Evolutionary conservation across 805 yeast genomes (phyloP).

Genomic region (Naumovozyma baii): DNA sequence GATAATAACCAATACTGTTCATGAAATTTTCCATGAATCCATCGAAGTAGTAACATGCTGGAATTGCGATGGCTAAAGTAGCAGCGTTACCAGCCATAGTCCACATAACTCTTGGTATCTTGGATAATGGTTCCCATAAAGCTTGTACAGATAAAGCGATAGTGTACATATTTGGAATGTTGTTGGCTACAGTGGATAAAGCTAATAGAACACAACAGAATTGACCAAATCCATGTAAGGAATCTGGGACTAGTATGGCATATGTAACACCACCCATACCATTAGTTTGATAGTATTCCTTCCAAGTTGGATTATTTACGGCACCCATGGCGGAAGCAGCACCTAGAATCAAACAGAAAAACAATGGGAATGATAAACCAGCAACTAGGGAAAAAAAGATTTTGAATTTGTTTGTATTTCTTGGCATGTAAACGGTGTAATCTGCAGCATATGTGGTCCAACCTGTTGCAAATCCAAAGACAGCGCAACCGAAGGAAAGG

Average conservation of each 20-base stretch:
- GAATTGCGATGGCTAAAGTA: conserved; percentile 79
- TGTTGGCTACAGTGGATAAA: conserved; percentile 80
- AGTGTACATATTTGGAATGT: conserved; percentile 90
- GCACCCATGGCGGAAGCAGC: conserved; percentile 77
- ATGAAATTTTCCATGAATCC: conserved; percentile 74
- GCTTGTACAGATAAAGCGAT: conserved; percentile 81
- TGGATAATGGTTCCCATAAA: conserved; percentile 62
- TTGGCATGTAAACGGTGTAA: conserved; percentile 80
- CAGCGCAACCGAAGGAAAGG: conserved; percentile 70
- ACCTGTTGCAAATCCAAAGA: conserved; percentile 86
- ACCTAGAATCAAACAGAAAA: conserved; percentile 70
- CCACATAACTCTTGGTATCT: conserved; percentile 79
- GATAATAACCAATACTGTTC: conserved; percentile 86
- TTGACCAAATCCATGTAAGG: conserved; percentile 82
- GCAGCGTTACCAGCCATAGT: conserved; percentile 64
- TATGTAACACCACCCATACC: conserved; percentile 77
- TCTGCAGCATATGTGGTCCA: conserved; percentile 93
- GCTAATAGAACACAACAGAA: conserved; percentile 81
- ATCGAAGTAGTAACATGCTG: conserved; percentile 70
- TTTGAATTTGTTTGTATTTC: conserved; percentile 45
- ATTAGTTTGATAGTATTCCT: conserved; percentile 40
- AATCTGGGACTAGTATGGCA: conserved; percentile 65
- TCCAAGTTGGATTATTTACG: conserved; percentile 37
- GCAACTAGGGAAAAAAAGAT: conserved; percentile 53
- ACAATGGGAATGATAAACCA: conserved; percentile 61